Evolutionary conservation across 1,139 yeast species (phyloP), one percentile per base, ranked within the genome.

Genomic region (Zygoascus meyerae): DNA sequence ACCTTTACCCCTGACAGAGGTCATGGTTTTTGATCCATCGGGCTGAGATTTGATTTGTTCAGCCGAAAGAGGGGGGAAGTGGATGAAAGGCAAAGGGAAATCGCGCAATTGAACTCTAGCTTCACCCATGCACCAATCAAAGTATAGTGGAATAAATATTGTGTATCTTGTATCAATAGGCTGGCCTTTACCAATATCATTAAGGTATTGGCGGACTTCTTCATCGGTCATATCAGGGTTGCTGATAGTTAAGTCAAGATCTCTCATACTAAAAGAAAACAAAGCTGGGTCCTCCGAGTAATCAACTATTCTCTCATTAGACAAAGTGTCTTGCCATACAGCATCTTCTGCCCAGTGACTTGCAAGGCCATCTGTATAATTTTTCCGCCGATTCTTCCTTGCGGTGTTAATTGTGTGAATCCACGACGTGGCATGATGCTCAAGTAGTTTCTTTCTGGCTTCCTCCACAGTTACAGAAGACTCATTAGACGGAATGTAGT

Each of bases 161-260:
- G 94, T 79, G 61, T 81, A 90, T 45, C 70, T 61, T 0, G 90
- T 78, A 52, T 82, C 84, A 46, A 64, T 61, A 0, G 97, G 97
- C 21, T 83, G 75, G 0, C 95, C 95, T 61, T 87, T 90, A 4
- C 97, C 97, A 14, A 83, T 71, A 15, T 79, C 75, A 59, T 81
- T 67, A 30, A 90, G 63, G 60, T 81, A 89, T 26, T 79, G 68
- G 0, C 86, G 75, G 14, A 86, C 63, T 4, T 75, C 68, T 1
- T 69, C 71, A 4, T 75, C 55, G 1, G 76, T 76, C 59, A 83
- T 82, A 2, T 71, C 62, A 0, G 95, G 87, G 17, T 72, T 68
- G 3, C 69, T 65, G 1, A 89, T 45, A 4, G 68, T 65, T 47
- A 86, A 63, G 47, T 78, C 78, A n/a, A 85, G 63, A 21, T 77